Conservation (phyloP, 371 early-diverging fungal genomes). For the Zychaea mexicana region DNA sequence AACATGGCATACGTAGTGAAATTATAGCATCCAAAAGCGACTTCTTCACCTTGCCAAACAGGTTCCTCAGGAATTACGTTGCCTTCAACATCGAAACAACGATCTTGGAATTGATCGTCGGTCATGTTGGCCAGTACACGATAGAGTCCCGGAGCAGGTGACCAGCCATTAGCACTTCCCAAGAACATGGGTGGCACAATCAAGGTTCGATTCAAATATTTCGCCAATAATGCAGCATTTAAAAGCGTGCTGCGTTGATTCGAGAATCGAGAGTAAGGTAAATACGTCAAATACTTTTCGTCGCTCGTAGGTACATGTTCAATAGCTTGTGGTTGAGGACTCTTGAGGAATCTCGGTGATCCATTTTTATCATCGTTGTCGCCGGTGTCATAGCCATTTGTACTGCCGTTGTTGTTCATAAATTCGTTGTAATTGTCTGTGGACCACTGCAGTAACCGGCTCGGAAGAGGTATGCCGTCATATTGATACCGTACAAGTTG, state of each 20-base stretch:
- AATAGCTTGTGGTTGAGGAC: neutral
- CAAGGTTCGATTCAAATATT: constrained; percentile 32
- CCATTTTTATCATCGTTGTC: neutral
- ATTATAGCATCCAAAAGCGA: constrained; percentile 27
- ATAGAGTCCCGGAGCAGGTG: constrained; percentile 26
- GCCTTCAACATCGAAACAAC: constrained; percentile 23
- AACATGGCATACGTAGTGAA: constrained; percentile 27
- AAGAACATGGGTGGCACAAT: constrained; percentile 42
- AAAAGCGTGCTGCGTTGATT: constrained; percentile 53
- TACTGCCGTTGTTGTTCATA: neutral
- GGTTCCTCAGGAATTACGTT: constrained; percentile 11
- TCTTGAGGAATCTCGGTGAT: neutral
- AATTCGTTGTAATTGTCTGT: constrained; percentile 3
- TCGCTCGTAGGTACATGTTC: neutral
- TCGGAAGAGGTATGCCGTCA: constrained; percentile 9
- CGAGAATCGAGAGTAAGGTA: constrained; percentile 53
- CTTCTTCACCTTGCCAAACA: constrained; percentile 3
- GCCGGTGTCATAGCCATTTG: neutral
- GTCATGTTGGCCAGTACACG: constrained; percentile 27
- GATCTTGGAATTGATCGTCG: constrained; percentile 18
- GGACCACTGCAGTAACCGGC: constrained; percentile 1
- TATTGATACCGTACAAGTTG: constrained; percentile 17
- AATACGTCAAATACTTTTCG: constrained; percentile 43
- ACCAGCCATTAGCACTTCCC: constrained; percentile 50
- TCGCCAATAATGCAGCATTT: constrained; percentile 45